These are phyloP conservation scores for Gossypioides kirkii DNA, from an alignment of 345 rosid genomes.

Conservation along the genomic window DNA sequence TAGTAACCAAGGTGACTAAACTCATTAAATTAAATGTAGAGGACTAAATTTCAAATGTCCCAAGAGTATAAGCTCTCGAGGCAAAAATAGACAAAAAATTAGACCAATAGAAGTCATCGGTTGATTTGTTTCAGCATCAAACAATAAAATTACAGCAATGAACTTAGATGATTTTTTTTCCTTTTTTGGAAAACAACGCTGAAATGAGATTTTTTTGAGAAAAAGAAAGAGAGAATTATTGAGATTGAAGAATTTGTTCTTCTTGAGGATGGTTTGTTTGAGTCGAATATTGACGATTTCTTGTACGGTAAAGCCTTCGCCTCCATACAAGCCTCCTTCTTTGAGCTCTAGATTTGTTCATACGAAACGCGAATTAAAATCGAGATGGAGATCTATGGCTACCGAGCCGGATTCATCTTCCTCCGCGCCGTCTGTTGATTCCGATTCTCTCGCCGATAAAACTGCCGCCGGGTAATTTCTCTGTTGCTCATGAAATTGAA, in stretches of 20 bases:
- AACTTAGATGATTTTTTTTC: too few relatives aligned
- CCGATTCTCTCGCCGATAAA: constrained; percentile 52
- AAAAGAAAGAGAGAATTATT: not conserved
- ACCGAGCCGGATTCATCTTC: constrained; percentile 49
- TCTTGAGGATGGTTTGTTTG: constrained; percentile 38
- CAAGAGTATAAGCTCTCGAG: not conserved
- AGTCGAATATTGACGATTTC: constrained; percentile 56
- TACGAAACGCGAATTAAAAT: constrained; percentile 19
- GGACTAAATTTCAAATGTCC: too few relatives aligned
- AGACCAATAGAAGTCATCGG: not conserved
- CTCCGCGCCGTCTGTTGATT: constrained; percentile 42
- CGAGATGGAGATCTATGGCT: constrained; percentile 53
- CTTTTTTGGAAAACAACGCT: not conserved
- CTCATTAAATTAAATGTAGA: too few relatives aligned
- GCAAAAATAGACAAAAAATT: too few relatives aligned
- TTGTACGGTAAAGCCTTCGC: constrained; percentile 34
- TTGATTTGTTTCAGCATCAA: not conserved
- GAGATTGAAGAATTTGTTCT: not conserved
- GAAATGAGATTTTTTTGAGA: not conserved
- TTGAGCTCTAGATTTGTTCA: constrained; percentile 19
- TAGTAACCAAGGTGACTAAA: too few relatives aligned
- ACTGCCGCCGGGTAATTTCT: constrained; percentile 41
- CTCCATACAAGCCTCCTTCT: constrained; percentile 7
- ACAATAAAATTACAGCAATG: not conserved
- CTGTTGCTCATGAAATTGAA: not conserved